A percentile compares a stretch with the other conserved stretches of the same genome.
These are phyloP conservation scores for Fraxinus nigra DNA, from an alignment of 305 asterid genomes.

Conservation along the genomic window DNA sequence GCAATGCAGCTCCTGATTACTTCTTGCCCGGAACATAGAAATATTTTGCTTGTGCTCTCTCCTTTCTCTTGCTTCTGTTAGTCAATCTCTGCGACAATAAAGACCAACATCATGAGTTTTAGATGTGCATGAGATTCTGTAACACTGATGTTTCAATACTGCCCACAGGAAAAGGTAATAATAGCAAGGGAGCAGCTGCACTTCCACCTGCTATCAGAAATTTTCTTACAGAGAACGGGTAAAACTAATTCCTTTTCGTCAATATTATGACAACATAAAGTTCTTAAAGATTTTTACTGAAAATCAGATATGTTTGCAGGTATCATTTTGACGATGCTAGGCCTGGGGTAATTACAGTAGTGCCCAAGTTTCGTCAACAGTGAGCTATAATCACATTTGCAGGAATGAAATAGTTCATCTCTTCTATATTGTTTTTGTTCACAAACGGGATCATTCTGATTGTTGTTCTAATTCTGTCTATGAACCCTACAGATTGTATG, in stretches of 20 bases:
- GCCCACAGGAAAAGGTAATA: constrained; percentile 74
- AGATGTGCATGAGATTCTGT: background rate
- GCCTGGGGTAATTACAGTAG: constrained; percentile 48
- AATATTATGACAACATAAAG: background rate
- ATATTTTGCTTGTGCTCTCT: background rate
- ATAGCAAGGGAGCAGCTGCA: constrained; percentile 75
- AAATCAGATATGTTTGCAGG: constrained; percentile 33
- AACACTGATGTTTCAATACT: background rate
- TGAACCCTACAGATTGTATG: background rate
- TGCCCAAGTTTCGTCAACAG: constrained; percentile 54
- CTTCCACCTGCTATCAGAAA: constrained; percentile 71
- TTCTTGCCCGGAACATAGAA: background rate
- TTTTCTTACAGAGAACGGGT: constrained; percentile 70
- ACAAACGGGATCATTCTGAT: background rate
- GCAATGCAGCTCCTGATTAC: background rate
- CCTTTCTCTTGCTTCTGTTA: background rate
- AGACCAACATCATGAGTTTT: background rate
- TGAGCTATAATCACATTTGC: constrained; percentile 23
- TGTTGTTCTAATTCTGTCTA: background rate
- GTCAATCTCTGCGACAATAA: background rate
- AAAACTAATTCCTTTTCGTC: constrained; percentile 17
- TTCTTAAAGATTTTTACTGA: background rate
- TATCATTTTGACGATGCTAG: constrained; percentile 68
- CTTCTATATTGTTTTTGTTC: background rate
- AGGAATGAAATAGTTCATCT: background rate